Evolutionary conservation across 139 green algal genomes (phyloP), one percentile per base, ranked within the genome.

Genomic region (Coelastrella sp.): DNA sequence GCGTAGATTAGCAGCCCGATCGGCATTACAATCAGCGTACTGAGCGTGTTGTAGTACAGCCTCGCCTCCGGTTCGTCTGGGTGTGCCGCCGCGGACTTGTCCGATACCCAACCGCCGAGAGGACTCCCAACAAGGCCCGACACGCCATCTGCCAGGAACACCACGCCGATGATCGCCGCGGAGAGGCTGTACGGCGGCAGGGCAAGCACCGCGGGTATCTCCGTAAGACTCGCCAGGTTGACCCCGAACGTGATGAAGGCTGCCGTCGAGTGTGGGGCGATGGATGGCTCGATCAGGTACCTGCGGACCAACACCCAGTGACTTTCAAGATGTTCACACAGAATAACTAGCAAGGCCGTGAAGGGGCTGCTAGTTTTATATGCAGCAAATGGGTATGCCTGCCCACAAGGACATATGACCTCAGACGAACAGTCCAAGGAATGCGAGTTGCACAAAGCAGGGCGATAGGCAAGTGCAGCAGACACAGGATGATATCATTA

Each of bases 41-140:
- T 71, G 19, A 80, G 20, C n/a, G 57, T 88, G 83, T 80, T 88
- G 83, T 59, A 56, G 4, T 14, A 23, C 32, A 88, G 68, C 7
- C 83, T 61, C 8, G n/a, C 54, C 32, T 80, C 65, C 5, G 68
- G 68, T 19, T 73, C 23, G 7, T 54, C 22, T 6, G 83, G 83
- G 58, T 68, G 68, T 16, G 6, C 5, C 5, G 83, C 83, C 23
- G 83, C 83, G 14, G 66, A n/a, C 3, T 10, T 57, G 16, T 88
- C 83, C 58, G 14, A 57, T 6, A 88, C 47, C 47, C n/a, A 66
- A 16, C 83, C 83, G 13, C 83, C 83, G 5, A 88, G 17, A 8
- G 83, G 83, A 20, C 66, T 79, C 5, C 7, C 65, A 58, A 88
- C 54, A 0, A 88, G 11, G 47, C 83, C 66, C 13, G 83, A 13